Evolutionary conservation across 2,329 filamentous ascomycete species (phyloP), one percentile per base, ranked within the genome.

Genomic region (Fusarium cicatricum): DNA sequence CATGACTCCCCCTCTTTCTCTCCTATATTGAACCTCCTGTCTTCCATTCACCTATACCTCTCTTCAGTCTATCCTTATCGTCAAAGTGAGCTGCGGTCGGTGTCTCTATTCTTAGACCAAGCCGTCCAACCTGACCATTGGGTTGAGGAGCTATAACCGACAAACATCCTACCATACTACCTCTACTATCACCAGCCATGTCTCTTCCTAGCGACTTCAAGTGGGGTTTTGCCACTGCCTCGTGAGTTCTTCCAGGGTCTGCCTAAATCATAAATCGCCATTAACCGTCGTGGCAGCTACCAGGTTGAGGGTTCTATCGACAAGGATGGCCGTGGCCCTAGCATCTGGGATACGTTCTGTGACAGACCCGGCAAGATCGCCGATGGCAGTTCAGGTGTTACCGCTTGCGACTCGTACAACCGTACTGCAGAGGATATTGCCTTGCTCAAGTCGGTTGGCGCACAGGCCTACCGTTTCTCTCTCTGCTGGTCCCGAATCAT

Each of bases 321-420:
- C 41, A 84, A 88, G 70, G 91, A 94, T 71, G 92, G 91, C 62
- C 90, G 91, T 62, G 89, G 85, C 17, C 87, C 90, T 49, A 91
- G 89, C 58, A 95, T 96, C 74, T 96, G 92, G 92, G 92, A 96
- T 76, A 88, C 85, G n/a, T 96, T 96, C 78, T 93, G 90, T 77
- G 84, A 84, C 60, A 88, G 86, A 48, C 87, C 89, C 7, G 90
- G 90, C 69, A 96, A 95, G 77, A 92, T 95, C 68, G 90, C 91
- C 51, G 90, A 91, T 68, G 88, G 86, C 53, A 87, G 82, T 65
- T 89, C 86, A 37, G 92, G 92, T 46, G 87, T 85, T 45, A 84
- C 90, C 37, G 91, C 92, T 32, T 96, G 92, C 77, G 91, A 96
- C 78, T 93, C 90, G 23, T 96, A 96, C 80, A 88, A 94, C 77